phyloP scores from a whole-genome alignment of 2,329 filamentous ascomycete genomes.

The Curvularia lunata region DNA sequence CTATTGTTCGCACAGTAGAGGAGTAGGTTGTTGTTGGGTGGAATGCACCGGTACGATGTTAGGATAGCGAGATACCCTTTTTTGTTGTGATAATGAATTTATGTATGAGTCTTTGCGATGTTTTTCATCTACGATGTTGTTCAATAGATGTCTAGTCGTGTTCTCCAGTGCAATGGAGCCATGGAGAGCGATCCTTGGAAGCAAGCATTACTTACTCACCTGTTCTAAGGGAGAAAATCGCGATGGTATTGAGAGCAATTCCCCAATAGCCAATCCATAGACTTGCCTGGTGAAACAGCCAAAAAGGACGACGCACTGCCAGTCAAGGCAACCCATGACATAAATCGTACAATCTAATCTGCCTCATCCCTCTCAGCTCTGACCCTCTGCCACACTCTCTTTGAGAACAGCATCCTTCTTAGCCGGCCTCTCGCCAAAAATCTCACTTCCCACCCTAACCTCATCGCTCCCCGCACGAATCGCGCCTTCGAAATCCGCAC shows the following conservation, averaged over 20 bases:
- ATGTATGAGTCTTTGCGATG: not conserved
- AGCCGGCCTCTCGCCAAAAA: conserved; percentile 83
- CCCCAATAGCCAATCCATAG: too few relatives aligned
- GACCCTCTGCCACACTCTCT: conserved; percentile 28
- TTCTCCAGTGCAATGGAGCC: not conserved
- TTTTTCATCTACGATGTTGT: not conserved
- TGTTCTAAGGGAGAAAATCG: too few relatives aligned
- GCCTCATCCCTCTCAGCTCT: conserved; percentile 14
- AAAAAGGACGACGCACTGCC: not conserved
- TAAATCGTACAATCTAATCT: not conserved
- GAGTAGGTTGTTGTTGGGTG: not conserved
- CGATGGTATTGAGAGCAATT: too few relatives aligned
- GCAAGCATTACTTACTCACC: not conserved
- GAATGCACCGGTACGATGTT: not conserved
- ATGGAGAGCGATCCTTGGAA: not conserved
- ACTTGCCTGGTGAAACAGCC: not conserved
- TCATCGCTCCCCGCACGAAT: conserved; percentile 83
- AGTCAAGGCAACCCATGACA: not conserved
- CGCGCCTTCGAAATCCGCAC: conserved; percentile 90
- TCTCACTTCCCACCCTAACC: conserved; percentile 90
- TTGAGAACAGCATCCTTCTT: conserved; percentile 78
- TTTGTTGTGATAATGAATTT: not conserved
- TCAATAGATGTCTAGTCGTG: not conserved
- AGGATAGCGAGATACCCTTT: not conserved
- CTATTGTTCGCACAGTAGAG: conserved; percentile 54